Base-by-base conservation (phyloP, 257 asterid species). In the Orobanche coerulescens region DNA sequence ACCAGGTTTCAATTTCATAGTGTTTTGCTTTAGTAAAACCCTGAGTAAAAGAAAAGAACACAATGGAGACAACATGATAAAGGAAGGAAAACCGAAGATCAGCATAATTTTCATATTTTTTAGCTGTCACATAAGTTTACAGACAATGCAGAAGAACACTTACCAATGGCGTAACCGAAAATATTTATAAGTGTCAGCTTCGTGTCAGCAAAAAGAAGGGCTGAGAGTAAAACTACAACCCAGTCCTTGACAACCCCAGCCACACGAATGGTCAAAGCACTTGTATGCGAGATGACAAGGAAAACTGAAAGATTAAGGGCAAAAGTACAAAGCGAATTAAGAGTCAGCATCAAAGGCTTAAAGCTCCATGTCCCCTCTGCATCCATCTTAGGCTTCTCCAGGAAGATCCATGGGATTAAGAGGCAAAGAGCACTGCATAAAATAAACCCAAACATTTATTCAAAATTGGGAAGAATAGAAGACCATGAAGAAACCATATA, bases 231-330 rank as follows among this genome's bases (percentile, higher is more conserved):
- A 66, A 93, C 97, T 12, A 93, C 97, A 66, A 89, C 95, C 99
- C 99, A 93, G 70, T 93, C 99, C 79, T 93, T 93, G 70, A 93
- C 97, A 23, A 93, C 99, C 48, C 98, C 98, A 66, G 98, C 98
- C 62, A 93, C 96, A 51, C 98, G 98, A 60, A 93, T 93, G 55
- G 98, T 93, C 77, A 93, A 81, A 64, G 98, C 98, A 81, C 98
- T 93, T 16, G 97, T 93, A 56, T 86, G 94, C 6, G 95, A 82
- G 62, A 93, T 93, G 69, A 93, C 97, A 18, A 93, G 98, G 71
- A 93, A 93, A 73, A 88, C 98, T 26, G 98, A 89, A 58, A 93
- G 90, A 77, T 93, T 93, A 65, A 93, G 91, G 43, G 95, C 97
- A 70, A 93, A 93, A 68, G 98, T 93, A 70, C 97, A 89, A 0